Evolutionary conservation across 331 rosid species (phyloP).

Genomic region (Cucumis variabilis): DNA sequence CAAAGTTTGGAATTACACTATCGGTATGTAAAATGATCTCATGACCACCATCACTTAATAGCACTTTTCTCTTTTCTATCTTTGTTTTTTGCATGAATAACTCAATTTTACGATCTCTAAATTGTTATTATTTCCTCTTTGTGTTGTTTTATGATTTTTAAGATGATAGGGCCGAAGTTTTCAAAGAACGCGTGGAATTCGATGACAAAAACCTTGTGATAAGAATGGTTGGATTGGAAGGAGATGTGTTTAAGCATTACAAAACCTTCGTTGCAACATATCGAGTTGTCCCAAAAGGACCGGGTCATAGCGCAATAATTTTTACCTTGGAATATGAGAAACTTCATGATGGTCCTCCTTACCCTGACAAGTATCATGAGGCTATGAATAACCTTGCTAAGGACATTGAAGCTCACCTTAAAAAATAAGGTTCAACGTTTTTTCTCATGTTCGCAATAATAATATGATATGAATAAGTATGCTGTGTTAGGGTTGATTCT

Average conservation of each 20-base stretch:
- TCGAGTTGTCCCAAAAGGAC: neutral
- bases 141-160: neutral
- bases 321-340: neutral
- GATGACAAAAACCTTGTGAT: neutral
- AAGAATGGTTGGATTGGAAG: neutral
- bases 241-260: neutral
- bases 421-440: too few relatives aligned
- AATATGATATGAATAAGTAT: too few relatives aligned
- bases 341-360: too few relatives aligned
- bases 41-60: too few relatives aligned
- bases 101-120: too few relatives aligned
- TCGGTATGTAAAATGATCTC: neutral
- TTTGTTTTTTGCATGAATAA: too few relatives aligned
- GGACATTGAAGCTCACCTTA: too few relatives aligned
- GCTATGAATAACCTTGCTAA: too few relatives aligned
- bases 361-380: too few relatives aligned
- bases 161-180: neutral
- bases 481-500: too few relatives aligned
- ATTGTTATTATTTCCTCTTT: neutral
- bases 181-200: neutral
- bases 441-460: too few relatives aligned
- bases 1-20: neutral
- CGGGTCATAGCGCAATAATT: neutral
- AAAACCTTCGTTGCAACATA: neutral
- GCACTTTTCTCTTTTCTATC: too few relatives aligned